These are phyloP conservation scores for Dryas integrifolia DNA, from an alignment of 331 rosid species.

Conservation along the genomic window DNA sequence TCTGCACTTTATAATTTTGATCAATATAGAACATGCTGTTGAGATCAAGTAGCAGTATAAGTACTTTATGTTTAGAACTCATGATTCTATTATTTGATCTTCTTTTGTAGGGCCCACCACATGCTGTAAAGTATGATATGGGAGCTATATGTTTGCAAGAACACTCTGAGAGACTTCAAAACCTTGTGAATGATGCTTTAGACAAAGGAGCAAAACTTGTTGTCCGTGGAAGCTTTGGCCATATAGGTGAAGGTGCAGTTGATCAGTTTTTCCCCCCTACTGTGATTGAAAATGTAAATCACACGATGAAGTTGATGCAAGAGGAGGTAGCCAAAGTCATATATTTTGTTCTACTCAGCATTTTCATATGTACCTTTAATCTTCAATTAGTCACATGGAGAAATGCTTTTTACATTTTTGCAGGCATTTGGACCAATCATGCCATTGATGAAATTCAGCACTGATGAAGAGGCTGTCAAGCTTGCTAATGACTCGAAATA, in stretches of 20 bases:
- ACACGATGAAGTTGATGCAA: constrained; percentile 80
- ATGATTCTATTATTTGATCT: constrained; percentile 21
- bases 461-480: constrained; percentile 72
- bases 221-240: constrained; percentile 83
- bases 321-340: constrained; percentile 63
- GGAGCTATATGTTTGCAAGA: constrained; percentile 88
- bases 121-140: constrained; percentile 80
- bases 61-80: background rate
- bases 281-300: constrained; percentile 69
- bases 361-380: background rate
- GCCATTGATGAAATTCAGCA: constrained; percentile 86
- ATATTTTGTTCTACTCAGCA: constrained; percentile 9
- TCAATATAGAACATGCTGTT: too few species aligned
- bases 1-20: too few species aligned
- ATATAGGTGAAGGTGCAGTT: constrained; percentile 74
- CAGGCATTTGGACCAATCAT: constrained; percentile 93
- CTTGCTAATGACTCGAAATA: constrained; percentile 87
- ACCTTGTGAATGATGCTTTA: constrained; percentile 73
- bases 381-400: background rate
- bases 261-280: constrained; percentile 87
- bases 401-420: constrained; percentile 4
- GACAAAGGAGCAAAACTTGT: constrained; percentile 76
- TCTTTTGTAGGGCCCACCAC: constrained; percentile 80
- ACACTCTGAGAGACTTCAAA: constrained; percentile 83
- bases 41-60: background rate